Conservation (phyloP, 2,329 filamentous ascomycete species). For the Hypoxylon sp. region DNA sequence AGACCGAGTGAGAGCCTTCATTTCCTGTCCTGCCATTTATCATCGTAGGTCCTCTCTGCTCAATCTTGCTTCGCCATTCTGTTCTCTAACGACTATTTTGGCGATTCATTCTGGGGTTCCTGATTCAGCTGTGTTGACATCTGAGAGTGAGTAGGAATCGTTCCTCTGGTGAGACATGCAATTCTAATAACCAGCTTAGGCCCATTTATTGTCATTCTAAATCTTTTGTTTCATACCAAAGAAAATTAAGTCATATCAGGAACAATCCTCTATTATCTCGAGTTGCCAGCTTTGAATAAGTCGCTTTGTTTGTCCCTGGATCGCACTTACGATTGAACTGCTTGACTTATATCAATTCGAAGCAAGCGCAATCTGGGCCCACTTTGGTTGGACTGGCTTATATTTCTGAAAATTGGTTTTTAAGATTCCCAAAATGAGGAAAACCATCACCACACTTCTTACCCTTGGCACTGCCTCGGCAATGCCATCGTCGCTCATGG, state of each 20-base stretch:
- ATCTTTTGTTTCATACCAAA: conserved; percentile 23
- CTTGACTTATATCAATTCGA: conserved; percentile 2
- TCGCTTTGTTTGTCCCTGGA: conserved; percentile 18
- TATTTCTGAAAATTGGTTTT: conserved; percentile 6
- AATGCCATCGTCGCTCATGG: conserved; percentile 39
- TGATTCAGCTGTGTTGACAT: neutral
- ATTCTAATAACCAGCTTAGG: conserved; percentile 28
- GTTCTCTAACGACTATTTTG: neutral
- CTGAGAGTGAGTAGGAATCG: conserved; percentile 19
- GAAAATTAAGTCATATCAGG: conserved; percentile 15
- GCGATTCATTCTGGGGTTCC: neutral
- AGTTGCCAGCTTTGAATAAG: conserved; percentile 3
- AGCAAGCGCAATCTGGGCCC: conserved; percentile 8
- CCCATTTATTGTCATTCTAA: conserved; percentile 9
- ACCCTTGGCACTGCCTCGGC: conserved; percentile 46
- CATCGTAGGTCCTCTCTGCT: conserved; percentile 4
- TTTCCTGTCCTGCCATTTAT: neutral
- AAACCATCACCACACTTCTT: conserved; percentile 46
- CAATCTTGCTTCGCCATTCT: neutral
- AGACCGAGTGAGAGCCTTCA: conserved; percentile 25
- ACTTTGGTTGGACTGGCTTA: neutral
- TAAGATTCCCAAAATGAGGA: conserved; percentile 29
- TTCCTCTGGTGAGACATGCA: neutral
- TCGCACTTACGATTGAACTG: conserved; percentile 3
- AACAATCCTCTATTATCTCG: conserved; percentile 23